Evolutionary conservation across 495 filamentous ascomycete genomes (phyloP), one percentile per base, ranked within the genome.

Genomic region (Hyaloscypha variabilis): DNA sequence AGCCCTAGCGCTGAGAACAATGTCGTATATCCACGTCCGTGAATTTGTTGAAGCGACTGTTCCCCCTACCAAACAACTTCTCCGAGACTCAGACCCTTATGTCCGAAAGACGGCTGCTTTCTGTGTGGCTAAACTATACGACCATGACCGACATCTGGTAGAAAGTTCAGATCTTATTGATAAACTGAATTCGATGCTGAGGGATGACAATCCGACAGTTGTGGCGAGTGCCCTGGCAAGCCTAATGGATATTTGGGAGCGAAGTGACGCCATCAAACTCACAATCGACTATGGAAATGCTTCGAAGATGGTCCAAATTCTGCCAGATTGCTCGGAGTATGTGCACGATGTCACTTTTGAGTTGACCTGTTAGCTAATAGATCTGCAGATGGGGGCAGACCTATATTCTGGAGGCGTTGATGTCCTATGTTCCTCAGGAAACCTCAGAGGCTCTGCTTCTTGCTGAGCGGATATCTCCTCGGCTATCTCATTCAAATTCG

Each of bases 191-290:
- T 76, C 81, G 23, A 91, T 99, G 81, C 79, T 99, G 61, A 86
- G 91, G 71, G 95, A 99, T 70, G 94, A 97, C 74, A 98, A 98
- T 73, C 93, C 95, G 3, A 99, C 95, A 0, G 95, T 99, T 14
- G 94, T 98, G 10, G 93, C 96, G 14, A 97, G 92, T 71, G 94
- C 96, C 10, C 78, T 99, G 70, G 95, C 96, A 1, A 86, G 90
- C 29, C 76, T 99, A 73, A 93, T 97, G 86, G 95, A 99, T 77
- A 99, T 99, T 60, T 99, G 95, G 95, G 95, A 97, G 74, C 83
- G 94, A 58, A 97, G 93, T 73, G 95, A 98, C 74, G 90, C 89
- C 63, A 99, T 99, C 77, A 98, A 97, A 69, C 86, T 99, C 56
- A 97, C 96, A 2, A 97, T 99, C 69, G 95, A 99, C 76, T 97